Base-by-base conservation (phyloP, 2,329 filamentous ascomycete genomes). In the Emergomyces africanus region DNA sequence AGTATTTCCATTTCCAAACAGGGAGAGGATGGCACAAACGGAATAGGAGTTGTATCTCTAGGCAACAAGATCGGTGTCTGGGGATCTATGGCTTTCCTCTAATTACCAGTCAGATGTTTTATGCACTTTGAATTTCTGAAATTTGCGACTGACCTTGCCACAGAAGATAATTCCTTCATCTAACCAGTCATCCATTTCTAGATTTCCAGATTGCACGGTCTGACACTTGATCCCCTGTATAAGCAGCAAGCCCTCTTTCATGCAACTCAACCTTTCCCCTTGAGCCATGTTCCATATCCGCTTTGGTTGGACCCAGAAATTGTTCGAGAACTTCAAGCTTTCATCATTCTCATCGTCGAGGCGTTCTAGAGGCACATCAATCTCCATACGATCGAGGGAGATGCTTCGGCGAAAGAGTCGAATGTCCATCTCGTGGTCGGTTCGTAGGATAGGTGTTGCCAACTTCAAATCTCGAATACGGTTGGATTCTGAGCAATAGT, bases 1-100 rank as follows among this genome's bases (percentile, higher is more conserved):
- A 72, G 61, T 15, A 75, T 59, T n/a, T 72, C 66, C 10, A 78
- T 60, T 42, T 66, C 64, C 56, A 70, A 70, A 8, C 63, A 68
- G 4, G 73, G 70, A 5, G 74, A 75, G 5, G 72, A 74, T 3
- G 74, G 73, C 46, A 73, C 60, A 42, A 72, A 72, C 4, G 73
- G 75, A 49, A 65, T 69, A 33, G 67, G 57, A 6, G 70, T 65
- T 30, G 76, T 77, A 33, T 76, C 75, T 2, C 74, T 59, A 20
- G 78, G 76, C 20, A 80, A 68, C 9, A 81, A 63, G 3, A 77
- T 77, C n/a, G 78, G 78, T 1, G 77, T 76, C n/a, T 78, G 12
- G 18, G 69, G 69, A 37, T 68, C 66, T 5, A 64, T 44, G 33
- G 54, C 62, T 46, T 58, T 56, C 30, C 68, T 67, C 74, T 76